A percentile compares a stretch with the other conserved stretches of the same genome.
phyloP scores from a whole-genome alignment of 139 green algal species.

The Chlamydomonas eustigma region DNA sequence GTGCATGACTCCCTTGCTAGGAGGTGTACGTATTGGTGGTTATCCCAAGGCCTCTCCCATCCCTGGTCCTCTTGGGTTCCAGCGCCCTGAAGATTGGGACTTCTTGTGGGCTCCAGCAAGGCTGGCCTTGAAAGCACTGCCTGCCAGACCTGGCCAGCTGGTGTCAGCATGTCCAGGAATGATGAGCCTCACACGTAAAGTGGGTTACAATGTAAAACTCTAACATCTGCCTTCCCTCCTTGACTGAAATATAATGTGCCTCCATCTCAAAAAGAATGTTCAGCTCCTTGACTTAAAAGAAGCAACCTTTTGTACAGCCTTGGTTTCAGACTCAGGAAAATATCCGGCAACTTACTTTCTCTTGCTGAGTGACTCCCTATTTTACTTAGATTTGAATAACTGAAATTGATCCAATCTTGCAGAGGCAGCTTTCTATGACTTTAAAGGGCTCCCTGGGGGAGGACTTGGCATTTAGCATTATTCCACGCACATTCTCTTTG shows the following conservation, averaged over 20 bases:
- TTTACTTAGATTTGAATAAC: too few relatives aligned
- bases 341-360: too few relatives aligned
- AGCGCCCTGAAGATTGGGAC: slow-evolving; percentile 53
- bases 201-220: too few relatives aligned
- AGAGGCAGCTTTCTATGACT: slow-evolving; percentile 37
- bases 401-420: too few relatives aligned
- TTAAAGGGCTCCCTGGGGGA: slow-evolving; percentile 37
- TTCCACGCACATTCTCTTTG: slow-evolving; percentile 45
- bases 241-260: too few relatives aligned
- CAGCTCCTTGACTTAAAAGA: too few relatives aligned
- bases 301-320: too few relatives aligned
- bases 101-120: slow-evolving; percentile 55
- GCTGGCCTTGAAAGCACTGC: slow-evolving; percentile 31
- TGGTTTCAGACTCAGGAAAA: too few relatives aligned
- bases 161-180: slow-evolving; percentile 44
- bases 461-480: slow-evolving; percentile 26
- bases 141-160: slow-evolving; percentile 49
- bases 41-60: slow-evolving; percentile 52
- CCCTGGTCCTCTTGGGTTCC: slow-evolving; percentile 40
- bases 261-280: too few relatives aligned
- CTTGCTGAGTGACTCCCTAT: too few relatives aligned
- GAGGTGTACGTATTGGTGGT: slow-evolving; percentile 45
- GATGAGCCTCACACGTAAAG: slow-evolving; percentile 54
- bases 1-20: neutral
- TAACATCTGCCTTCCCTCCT: too few relatives aligned